Percentiles rank a stretch among this genome's conserved stretches.
Evolutionary conservation across 495 filamentous ascomycete species (phyloP).

Genomic region (Xylaria castorea): DNA sequence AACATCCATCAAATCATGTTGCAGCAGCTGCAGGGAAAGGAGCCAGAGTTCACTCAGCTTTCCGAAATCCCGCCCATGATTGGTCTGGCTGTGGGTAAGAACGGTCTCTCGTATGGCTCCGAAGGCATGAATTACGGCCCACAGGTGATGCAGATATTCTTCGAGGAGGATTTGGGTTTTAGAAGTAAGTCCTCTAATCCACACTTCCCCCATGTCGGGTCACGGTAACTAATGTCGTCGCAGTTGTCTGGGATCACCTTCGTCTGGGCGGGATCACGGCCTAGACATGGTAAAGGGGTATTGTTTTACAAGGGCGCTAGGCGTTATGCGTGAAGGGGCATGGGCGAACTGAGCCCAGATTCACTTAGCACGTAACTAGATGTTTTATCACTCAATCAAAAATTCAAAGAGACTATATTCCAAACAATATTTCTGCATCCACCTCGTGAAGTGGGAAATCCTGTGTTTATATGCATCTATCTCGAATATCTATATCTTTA

Average conservation of each 20-base stretch:
- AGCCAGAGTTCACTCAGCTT: slow-evolving; percentile 54
- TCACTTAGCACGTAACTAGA: not conserved
- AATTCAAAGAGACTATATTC: not conserved
- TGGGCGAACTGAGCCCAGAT: not conserved
- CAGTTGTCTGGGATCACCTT: slow-evolving; percentile 66
- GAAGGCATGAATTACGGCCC: slow-evolving; percentile 61
- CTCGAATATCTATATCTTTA: slow-evolving; percentile 28
- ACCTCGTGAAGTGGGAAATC: slow-evolving; percentile 1
- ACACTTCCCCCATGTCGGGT: not conserved
- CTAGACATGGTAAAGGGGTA: not conserved
- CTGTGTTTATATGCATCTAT: not conserved
- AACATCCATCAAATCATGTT: slow-evolving; percentile 68
- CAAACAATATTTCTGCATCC: not conserved
- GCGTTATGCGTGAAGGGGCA: slow-evolving; percentile 16
- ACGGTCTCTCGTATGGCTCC: slow-evolving; percentile 65
- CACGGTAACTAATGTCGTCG: slow-evolving; percentile 28
- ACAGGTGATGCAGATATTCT: slow-evolving; percentile 64
- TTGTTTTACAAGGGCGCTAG: slow-evolving; percentile 7
- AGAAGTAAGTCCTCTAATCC: slow-evolving; percentile 49
- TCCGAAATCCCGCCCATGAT: slow-evolving; percentile 66
- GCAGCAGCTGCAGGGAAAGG: slow-evolving; percentile 44
- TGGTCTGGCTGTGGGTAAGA: slow-evolving; percentile 69
- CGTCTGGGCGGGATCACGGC: slow-evolving; percentile 48
- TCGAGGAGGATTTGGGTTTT: slow-evolving; percentile 71
- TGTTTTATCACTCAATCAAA: not conserved